These are phyloP conservation scores for Beauveria australis DNA, from an alignment of 2,329 filamentous ascomycete species.

Conservation along the genomic window DNA sequence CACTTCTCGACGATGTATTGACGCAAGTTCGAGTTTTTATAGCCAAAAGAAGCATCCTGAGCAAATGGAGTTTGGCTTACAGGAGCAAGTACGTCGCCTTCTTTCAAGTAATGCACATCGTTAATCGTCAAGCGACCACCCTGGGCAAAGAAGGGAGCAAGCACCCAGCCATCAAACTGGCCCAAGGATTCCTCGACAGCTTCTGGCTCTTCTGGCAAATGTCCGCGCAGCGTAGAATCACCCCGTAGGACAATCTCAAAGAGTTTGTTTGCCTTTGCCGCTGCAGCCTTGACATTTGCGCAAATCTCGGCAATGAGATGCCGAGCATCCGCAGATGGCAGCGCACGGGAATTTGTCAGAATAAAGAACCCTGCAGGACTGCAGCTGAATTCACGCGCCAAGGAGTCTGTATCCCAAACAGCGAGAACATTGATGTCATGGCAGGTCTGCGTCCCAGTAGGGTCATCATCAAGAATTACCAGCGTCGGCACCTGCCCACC, in stretches of 20 bases:
- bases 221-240: conserved; percentile 47
- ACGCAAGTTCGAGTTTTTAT: conserved; percentile 39
- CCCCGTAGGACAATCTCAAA: conserved; percentile 48
- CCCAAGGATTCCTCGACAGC: conserved; percentile 41
- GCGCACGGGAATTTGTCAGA: conserved; percentile 48
- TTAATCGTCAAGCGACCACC: conserved; percentile 46
- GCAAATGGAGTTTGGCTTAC: conserved; percentile 47
- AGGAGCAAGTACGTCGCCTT: conserved; percentile 31
- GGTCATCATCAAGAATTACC: conserved; percentile 45
- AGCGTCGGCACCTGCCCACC: conserved; percentile 22
- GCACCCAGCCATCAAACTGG: conserved; percentile 39
- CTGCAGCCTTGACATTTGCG: conserved; percentile 37
- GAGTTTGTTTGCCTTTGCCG: conserved; percentile 25
- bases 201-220: conserved; percentile 46
- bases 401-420: conserved; percentile 39
- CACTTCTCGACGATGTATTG: conserved; percentile 44
- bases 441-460: conserved; percentile 52
- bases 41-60: conserved; percentile 49
- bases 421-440: conserved; percentile 48
- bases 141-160: conserved; percentile 50
- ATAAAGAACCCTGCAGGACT: conserved; percentile 45
- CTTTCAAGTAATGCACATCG: conserved; percentile 50
- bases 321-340: conserved; percentile 38
- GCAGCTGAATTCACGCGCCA: conserved; percentile 35
- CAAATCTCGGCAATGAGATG: conserved; percentile 40